Evolutionary conservation across 2,329 filamentous ascomycete genomes (phyloP), one percentile per base, ranked within the genome.

Genomic region (Magnaporthiopsis incrustans): DNA sequence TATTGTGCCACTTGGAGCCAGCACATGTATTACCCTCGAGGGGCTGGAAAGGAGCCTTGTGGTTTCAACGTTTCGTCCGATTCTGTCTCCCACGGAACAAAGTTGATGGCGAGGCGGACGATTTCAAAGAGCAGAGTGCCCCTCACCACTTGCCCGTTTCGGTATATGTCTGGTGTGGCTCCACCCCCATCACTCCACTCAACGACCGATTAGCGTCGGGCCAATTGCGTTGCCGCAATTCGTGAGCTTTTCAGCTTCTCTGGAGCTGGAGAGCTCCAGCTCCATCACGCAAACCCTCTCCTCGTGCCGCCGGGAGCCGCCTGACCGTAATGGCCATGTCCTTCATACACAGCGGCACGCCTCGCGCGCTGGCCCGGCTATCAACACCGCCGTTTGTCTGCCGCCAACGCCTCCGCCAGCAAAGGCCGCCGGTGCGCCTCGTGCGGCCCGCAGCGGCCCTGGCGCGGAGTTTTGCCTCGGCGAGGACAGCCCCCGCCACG

Each of bases 371-470:
- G 22, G 15, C 66, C 11, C 69, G 69, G 65, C 64, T 71, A 7
- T 66, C 70, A 7, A 65, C 67, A 30, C 72, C 76, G 38, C 74
- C 77, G 64, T 77, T 81, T 63, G 70, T 78, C 70, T 82, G 80
- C 73, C 79, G 79, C 67, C 81, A 82, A 77, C 83, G 80, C 72
- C 77, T 75, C 66, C 67, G 69, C 33, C 71, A 71, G 27, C 69
- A 71, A 60, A 68, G 70, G n/a, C 67, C 65, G 57, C 65, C 56
- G 33, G 30, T 12, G 22, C 44, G 44, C 44, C 44, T 78, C 76
- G 26, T 74, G 71, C 59, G 76, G 80, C 67, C 71, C 80, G 14
- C 33, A 30, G 32, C 35, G 18, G 30, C 30, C 15, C 62, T 32
- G 26, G 18, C 33, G 33, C 63, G 63, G 12, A 62, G 61, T 53